Percentiles rank a stretch among this genome's conserved stretches.
Evolutionary conservation across 176 grass and related monocot genomes (phyloP).

Genomic region (Carex kokanica): DNA sequence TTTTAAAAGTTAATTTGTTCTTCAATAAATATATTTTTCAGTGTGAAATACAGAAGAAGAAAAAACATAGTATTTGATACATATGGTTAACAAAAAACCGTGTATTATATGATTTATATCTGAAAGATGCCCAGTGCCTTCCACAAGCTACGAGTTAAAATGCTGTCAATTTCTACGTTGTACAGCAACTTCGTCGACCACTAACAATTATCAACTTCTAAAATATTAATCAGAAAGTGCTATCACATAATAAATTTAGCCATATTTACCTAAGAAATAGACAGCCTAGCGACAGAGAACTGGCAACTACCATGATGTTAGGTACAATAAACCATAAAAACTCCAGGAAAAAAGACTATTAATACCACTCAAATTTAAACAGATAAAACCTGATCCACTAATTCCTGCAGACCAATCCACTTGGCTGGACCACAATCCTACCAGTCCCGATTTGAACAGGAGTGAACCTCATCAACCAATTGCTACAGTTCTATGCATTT

Average conservation of each 20-base stretch:
- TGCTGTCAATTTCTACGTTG: neutral
- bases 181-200: neutral
- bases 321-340: neutral
- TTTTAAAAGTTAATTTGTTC: neutral
- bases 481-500: neutral
- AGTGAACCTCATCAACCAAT: neutral
- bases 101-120: too few species aligned
- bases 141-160: neutral
- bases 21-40: neutral
- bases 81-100: neutral
- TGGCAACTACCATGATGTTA: neutral
- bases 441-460: neutral
- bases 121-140: neutral
- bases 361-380: too few species aligned
- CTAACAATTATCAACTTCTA: neutral
- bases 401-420: too few species aligned
- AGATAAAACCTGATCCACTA: too few species aligned
- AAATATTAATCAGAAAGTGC: neutral
- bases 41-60: neutral
- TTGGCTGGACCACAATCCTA: neutral
- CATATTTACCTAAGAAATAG: neutral
- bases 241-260: neutral
- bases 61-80: neutral
- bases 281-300: neutral
- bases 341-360: neutral